Base-by-base conservation (phyloP, 1,284 basidiomycete species). In the Heliocybe sulcata region DNA sequence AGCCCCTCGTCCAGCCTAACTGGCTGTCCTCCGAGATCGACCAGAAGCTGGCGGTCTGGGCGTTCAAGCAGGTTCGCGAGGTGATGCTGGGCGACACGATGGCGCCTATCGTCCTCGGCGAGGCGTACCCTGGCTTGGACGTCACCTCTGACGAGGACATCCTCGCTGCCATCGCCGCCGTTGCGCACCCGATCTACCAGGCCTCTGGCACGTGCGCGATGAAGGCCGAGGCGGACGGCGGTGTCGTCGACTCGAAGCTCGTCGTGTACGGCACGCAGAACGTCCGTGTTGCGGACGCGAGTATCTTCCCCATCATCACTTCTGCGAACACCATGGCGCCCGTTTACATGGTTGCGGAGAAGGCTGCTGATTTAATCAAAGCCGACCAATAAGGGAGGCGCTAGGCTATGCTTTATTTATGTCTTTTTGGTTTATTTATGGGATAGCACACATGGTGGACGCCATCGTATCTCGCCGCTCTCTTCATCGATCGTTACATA, bases 181-280 rank as follows among this genome's bases (percentile, higher is more conserved):
- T 29, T n/a, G 47, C 23, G 22, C 47, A 49, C 27, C 47, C 47
- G 22, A 49, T 49, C n/a, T 49, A 49, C 27, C 47, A 49, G 23
- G 47, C 47, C 23, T 49, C 47, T 16, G 47, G 47, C n/a, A 49
- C 47, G 10, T 49, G 47, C n/a, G 47, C 47, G 6, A 80, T 81
- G 79, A 65, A 79, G 49, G 79, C 80, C 12, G 63, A 69, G 52
- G 69, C 68, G 38, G 60, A 70, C 55, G 77, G 77, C 45, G 80
- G 80, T 58, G 80, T 82, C 22, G 79, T 82, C 35, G 75, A 76
- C 66, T 64, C 72, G 12, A 67, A 67, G 45, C 64, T 81, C n/a
- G 66, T 69, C 56, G 79, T 81, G 25, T 65, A 70, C 45, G 70
- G 71, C 4, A 60, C 60, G 19, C 26, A 45, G 11, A 62, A 64